Evolutionary conservation across 1,139 yeast species (phyloP).

Genomic region (Tardiomyces digboiensis): DNA sequence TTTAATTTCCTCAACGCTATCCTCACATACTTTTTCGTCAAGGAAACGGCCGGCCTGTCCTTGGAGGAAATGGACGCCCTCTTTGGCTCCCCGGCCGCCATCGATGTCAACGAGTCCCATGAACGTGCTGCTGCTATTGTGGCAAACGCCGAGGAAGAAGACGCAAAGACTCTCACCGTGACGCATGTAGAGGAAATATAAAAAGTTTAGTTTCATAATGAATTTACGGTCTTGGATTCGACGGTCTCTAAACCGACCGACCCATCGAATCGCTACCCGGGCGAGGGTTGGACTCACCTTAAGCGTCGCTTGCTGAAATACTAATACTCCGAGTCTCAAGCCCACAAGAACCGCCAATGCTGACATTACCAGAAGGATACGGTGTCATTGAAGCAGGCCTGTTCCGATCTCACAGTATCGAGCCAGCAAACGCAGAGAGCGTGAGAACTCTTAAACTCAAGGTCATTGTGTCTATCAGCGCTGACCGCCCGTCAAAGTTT

Average conservation of each 20-base stretch:
- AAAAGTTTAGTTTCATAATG: too few species aligned
- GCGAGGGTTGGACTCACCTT: too few species aligned
- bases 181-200: neutral
- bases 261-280: too few species aligned
- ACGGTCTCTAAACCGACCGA: too few species aligned
- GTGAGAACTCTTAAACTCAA: conserved; percentile 61
- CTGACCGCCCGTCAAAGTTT: conserved; percentile 48
- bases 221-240: too few species aligned
- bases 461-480: conserved; percentile 53
- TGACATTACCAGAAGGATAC: conserved; percentile 52
- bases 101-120: neutral
- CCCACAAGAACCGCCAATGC: conserved; percentile 25
- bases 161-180: neutral
- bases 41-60: conserved; percentile 56
- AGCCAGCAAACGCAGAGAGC: conserved; percentile 70
- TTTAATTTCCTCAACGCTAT: conserved; percentile 9
- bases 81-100: conserved; percentile 26
- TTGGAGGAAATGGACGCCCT: conserved; percentile 56
- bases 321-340: neutral
- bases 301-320: too few species aligned
- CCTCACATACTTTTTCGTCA: conserved; percentile 44
- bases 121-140: neutral
- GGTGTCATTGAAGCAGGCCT: conserved; percentile 52
- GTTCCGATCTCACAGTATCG: conserved; percentile 46
- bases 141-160: neutral